phyloP scores from a whole-genome alignment of 148 eudicot species.

The Cornus florida region DNA sequence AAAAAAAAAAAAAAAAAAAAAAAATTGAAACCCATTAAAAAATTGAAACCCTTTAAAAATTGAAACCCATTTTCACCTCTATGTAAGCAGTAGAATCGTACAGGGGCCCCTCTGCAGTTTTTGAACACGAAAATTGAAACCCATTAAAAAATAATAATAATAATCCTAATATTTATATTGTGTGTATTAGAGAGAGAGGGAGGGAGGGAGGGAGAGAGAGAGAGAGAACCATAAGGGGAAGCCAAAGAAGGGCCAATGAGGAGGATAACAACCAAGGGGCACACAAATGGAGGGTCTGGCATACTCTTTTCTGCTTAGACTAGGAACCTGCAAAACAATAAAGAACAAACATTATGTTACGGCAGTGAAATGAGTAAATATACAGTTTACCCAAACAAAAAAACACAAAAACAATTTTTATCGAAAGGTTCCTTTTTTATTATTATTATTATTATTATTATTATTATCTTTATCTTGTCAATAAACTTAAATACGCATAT shows the following conservation, averaged over 20 bases:
- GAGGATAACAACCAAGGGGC: constrained; percentile 6
- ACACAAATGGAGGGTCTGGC: not conserved
- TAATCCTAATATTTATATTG: not conserved
- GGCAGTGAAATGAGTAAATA: not conserved
- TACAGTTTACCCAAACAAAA: too few species aligned
- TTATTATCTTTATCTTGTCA: too few species aligned
- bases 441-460: too few species aligned
- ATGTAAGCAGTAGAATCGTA: constrained; percentile 44
- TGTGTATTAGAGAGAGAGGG: not conserved
- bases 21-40: too few species aligned
- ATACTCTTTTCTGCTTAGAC: too few species aligned
- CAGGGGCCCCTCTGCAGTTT: constrained; percentile 36
- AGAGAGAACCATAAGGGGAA: constrained; percentile 17
- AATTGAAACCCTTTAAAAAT: too few species aligned
- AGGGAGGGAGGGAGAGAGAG: constrained; percentile 13
- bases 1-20: too few species aligned
- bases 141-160: too few species aligned
- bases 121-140: not conserved
- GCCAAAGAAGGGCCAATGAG: constrained; percentile 10
- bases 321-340: not conserved
- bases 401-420: too few species aligned
- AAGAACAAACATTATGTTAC: not conserved
- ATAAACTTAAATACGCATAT: too few species aligned
- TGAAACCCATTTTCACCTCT: constrained; percentile 23
- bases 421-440: too few species aligned